These are phyloP conservation scores for Amanita pseudoporphyria DNA, from an alignment of 768 basidiomycete genomes.

Conservation along the genomic window DNA sequence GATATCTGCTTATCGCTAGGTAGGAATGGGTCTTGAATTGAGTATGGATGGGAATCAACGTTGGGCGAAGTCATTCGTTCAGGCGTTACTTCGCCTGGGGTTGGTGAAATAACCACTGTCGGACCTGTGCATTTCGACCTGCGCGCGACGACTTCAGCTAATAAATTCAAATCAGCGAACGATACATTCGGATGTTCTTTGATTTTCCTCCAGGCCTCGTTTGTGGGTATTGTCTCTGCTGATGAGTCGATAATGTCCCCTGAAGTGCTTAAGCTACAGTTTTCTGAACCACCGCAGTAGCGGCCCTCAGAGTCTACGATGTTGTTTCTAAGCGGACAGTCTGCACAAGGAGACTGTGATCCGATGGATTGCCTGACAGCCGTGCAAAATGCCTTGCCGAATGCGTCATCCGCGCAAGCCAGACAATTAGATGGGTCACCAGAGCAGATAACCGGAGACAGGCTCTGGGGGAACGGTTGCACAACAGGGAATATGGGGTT, in stretches of 20 bases:
- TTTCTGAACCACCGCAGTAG: slow-evolving; percentile 16
- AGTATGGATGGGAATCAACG: not conserved
- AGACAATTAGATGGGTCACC: slow-evolving; percentile 82
- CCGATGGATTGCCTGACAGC: slow-evolving; percentile 60
- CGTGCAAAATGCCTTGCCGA: slow-evolving; percentile 81
- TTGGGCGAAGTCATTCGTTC: slow-evolving; percentile 33
- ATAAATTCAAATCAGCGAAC: slow-evolving; percentile 72
- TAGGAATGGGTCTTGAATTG: slow-evolving; percentile 23
- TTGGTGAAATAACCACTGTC: slow-evolving; percentile 46
- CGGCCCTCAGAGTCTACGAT: not conserved
- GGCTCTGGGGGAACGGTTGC: slow-evolving; percentile 13
- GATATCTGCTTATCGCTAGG: slow-evolving; percentile 46
- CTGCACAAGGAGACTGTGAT: slow-evolving; percentile 38
- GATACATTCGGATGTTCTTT: slow-evolving; percentile 85
- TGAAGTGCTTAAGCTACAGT: slow-evolving; percentile 16
- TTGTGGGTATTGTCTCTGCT: slow-evolving; percentile 61
- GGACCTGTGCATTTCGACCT: slow-evolving; percentile 72
- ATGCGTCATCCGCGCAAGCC: slow-evolving; percentile 78
- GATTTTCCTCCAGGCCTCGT: slow-evolving; percentile 75
- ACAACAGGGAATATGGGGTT: slow-evolving; percentile 48
- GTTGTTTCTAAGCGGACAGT: slow-evolving; percentile 36
- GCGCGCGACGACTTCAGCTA: slow-evolving; percentile 85
- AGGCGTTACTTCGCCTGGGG: slow-evolving; percentile 37
- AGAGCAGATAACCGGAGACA: slow-evolving; percentile 39
- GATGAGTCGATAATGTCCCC: slow-evolving; percentile 13